Base-by-base conservation (phyloP, 2,329 filamentous ascomycete species). In the Penicillium sp. region DNA sequence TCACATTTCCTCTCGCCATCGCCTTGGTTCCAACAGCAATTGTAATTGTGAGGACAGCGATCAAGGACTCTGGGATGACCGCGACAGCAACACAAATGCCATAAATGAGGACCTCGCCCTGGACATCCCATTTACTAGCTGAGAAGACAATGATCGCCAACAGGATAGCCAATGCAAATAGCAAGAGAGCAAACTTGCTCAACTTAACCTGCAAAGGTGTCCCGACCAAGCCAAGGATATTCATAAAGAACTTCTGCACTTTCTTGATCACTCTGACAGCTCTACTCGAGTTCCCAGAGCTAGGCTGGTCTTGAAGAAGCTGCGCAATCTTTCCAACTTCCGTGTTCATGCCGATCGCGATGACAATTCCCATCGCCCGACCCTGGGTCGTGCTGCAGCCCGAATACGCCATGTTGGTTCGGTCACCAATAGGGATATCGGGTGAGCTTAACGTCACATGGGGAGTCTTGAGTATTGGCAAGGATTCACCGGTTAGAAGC, bases 131-230 rank as follows among this genome's bases (percentile, higher is more conserved):
- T 29, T 77, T 70, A 69, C 81, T 86, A 55, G 83, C 83, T 2
- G 80, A 83, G 59, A 86, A 82, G 21, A 86, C 83, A 61, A 86
- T 85, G 61, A 87, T 83, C 10, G 84, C 83, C 43, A 85, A 76
- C 9, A 86, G 62, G 40, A 86, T 79, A 5, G 84, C 92, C 47
- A 91, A 83, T 44, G 81, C 86, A 67, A 96, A 95, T 2, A 96
- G 83, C 3, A 91, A 70, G 42, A 94, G 86, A 27, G 92, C 91
- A 66, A 96, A 87, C 73, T 92, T 91, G 76, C 89, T 91, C 48
- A 96, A 81, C 67, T 90, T 93, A 61, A 88, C 87, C 75, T 95
- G 91, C 43, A 96, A 79, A 0, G 92, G 92, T 1, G 92, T 96
- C 47, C 91, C 91, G 22, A 78, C 70, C 42, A 76, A 73, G 6